Evolutionary conservation across 805 yeast species (phyloP).

Genomic region (Helenozyma rhizophorensis): DNA sequence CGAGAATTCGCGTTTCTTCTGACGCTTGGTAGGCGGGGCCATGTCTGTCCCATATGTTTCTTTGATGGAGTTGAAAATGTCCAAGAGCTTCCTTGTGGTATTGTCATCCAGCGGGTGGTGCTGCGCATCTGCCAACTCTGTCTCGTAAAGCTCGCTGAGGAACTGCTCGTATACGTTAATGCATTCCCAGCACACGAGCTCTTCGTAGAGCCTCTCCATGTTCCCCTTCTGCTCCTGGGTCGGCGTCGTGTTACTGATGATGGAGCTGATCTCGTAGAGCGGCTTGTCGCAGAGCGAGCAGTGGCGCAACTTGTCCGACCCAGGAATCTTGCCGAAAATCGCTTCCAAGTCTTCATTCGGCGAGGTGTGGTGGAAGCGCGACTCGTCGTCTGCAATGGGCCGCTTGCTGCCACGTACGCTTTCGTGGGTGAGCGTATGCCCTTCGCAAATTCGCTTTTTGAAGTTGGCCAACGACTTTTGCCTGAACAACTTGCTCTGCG

Average conservation of each 20-base stretch:
- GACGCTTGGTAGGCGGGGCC: not conserved
- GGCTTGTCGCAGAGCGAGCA: conserved; percentile 73
- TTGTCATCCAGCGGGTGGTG: not conserved
- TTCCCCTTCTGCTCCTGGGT: conserved; percentile 1
- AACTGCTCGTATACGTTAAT: conserved; percentile 53
- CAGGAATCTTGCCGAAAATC: conserved; percentile 37
- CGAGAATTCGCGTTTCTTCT: conserved; percentile 23
- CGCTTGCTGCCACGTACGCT: not conserved
- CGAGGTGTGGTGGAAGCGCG: not conserved
- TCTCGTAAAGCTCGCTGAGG: conserved; percentile 34
- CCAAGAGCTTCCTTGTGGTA: not conserved
- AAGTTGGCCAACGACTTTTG: conserved; percentile 37
- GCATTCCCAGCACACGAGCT: conserved; percentile 63
- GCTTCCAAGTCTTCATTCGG: conserved; percentile 27
- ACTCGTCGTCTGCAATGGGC: not conserved
- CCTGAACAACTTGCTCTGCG: conserved; percentile 17
- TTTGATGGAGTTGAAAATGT: not conserved
- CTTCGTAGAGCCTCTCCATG: conserved; percentile 31
- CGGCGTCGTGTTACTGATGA: conserved; percentile 20
- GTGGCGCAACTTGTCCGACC: conserved; percentile 36
- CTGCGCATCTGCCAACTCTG: conserved; percentile 7
- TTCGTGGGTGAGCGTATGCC: too few species aligned
- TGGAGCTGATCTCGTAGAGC: conserved; percentile 54
- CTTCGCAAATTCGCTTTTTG: conserved; percentile 20
- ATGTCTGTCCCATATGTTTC: too few species aligned